A percentile compares a stretch with the other conserved stretches of the same genome.
phyloP scores from a whole-genome alignment of 2,329 filamentous ascomycete genomes.

The Penicillium sp. region DNA sequence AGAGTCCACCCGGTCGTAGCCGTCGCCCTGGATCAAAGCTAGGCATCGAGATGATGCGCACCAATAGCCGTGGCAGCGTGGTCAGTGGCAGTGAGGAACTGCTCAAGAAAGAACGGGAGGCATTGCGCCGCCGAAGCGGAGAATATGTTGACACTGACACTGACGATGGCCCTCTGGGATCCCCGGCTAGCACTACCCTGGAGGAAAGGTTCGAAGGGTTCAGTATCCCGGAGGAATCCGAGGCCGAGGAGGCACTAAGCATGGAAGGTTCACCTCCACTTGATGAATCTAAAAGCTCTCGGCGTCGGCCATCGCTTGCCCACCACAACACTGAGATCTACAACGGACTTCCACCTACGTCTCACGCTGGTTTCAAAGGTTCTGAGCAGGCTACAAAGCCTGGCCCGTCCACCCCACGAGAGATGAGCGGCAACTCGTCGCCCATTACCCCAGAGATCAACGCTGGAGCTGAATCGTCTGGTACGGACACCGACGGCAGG shows the following conservation, averaged over 20 bases:
- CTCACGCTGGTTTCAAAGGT: not conserved
- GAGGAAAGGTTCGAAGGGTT: conserved; percentile 36
- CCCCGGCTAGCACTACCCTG: conserved; percentile 25
- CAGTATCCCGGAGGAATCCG: conserved; percentile 35
- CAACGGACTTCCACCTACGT: conserved; percentile 7
- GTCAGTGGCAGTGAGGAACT: conserved; percentile 47
- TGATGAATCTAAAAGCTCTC: not conserved
- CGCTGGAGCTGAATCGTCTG: conserved; percentile 9
- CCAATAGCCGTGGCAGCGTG: conserved; percentile 87
- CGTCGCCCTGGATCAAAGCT: conserved; percentile 79
- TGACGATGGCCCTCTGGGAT: conserved; percentile 25
- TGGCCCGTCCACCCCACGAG: conserved; percentile 34
- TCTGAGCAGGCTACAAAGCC: conserved; percentile 12
- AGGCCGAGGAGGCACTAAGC: conserved; percentile 31
- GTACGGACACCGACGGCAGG: conserved; percentile 19
- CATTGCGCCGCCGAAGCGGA: conserved; percentile 26
- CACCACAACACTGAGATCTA: conserved; percentile 24
- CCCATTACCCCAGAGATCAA: conserved; percentile 25
- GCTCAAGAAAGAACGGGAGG: conserved; percentile 35
- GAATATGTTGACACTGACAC: conserved; percentile 21
- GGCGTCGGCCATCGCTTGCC: conserved; percentile 14
- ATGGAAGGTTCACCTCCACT: conserved; percentile 21
- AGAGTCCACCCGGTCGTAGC: conserved; percentile 53
- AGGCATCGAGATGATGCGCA: conserved; percentile 96
- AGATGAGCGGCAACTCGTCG: not conserved